Evolutionary conservation across 2,329 filamentous ascomycete species (phyloP).

Genomic region (Whalleya microplaca): DNA sequence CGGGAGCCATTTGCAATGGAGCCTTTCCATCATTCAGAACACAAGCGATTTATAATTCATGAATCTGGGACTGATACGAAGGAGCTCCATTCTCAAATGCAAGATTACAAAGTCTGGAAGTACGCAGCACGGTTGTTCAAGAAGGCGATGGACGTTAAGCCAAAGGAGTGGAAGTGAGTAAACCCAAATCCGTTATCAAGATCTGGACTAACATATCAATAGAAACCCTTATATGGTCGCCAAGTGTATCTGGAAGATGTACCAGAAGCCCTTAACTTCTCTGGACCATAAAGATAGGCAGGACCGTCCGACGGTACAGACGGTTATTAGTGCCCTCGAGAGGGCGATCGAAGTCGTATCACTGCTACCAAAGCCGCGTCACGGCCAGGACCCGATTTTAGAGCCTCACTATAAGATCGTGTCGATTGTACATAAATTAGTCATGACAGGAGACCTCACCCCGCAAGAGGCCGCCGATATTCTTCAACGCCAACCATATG

Average conservation of each 20-base stretch:
- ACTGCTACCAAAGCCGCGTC: slow-evolving; percentile 56
- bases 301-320: slow-evolving; percentile 43
- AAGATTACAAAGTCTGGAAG: slow-evolving; percentile 64
- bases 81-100: slow-evolving; percentile 60
- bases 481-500: slow-evolving; percentile 61
- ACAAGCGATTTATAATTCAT: slow-evolving; percentile 61
- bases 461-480: slow-evolving; percentile 54
- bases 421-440: slow-evolving; percentile 80
- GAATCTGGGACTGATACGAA: slow-evolving; percentile 51
- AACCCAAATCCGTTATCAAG: neutral
- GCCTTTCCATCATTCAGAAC: slow-evolving; percentile 59
- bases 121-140: slow-evolving; percentile 60
- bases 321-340: slow-evolving; percentile 54
- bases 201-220: slow-evolving; percentile 28
- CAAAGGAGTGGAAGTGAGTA: slow-evolving; percentile 60
- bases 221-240: slow-evolving; percentile 63
- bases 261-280: slow-evolving; percentile 50
- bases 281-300: slow-evolving; percentile 49
- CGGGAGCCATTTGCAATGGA: slow-evolving; percentile 67
- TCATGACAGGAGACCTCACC: slow-evolving; percentile 55
- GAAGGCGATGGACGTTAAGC: slow-evolving; percentile 58
- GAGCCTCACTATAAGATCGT: slow-evolving; percentile 94
- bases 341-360: slow-evolving; percentile 55
- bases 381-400: slow-evolving; percentile 74
- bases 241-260: slow-evolving; percentile 69